Percentiles rank a stretch among this genome's conserved stretches.
These are phyloP conservation scores for Clavispora fructus DNA, from an alignment of 805 yeast genomes.

Conservation along the genomic window DNA sequence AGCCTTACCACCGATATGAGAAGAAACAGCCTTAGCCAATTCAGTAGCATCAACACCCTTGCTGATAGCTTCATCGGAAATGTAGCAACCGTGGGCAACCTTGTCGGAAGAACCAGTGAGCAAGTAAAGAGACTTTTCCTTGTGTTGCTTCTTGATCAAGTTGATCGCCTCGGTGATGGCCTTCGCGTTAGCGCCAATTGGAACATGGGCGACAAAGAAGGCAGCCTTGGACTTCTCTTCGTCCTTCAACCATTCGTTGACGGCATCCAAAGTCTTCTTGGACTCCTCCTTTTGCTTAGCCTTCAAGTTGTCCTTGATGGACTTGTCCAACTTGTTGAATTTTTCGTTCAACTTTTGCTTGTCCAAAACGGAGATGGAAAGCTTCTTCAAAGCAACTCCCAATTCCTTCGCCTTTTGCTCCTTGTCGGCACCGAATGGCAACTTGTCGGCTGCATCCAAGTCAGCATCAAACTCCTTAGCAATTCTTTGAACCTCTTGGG, in stretches of 20 bases:
- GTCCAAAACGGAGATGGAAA: constrained; percentile 73
- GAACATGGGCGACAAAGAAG: constrained; percentile 62
- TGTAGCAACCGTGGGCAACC: constrained; percentile 94
- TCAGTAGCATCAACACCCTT: constrained; percentile 73
- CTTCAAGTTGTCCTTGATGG: constrained; percentile 83
- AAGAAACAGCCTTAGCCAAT: constrained; percentile 66
- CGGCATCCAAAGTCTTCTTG: constrained; percentile 73
- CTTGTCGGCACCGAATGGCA: constrained; percentile 71
- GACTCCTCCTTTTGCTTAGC: constrained; percentile 83
- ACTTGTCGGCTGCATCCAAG: constrained; percentile 52
- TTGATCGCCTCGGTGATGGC: constrained; percentile 91
- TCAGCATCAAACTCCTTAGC: constrained; percentile 66
- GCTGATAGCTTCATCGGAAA: constrained; percentile 63
- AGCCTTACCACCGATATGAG: constrained; percentile 88
- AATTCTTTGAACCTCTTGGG: constrained; percentile 81
- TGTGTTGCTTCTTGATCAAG: constrained; percentile 69
- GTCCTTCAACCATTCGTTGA: constrained; percentile 58
- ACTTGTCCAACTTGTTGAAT: constrained; percentile 76
- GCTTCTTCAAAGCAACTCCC: constrained; percentile 78
- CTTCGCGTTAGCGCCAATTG: constrained; percentile 79
- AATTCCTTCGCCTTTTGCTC: constrained; percentile 79
- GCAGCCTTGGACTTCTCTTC: constrained; percentile 42
- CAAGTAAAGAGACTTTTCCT: constrained; percentile 71
- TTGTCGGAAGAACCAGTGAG: constrained; percentile 68
- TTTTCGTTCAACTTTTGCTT: constrained; percentile 72